Evolutionary conservation across 805 yeast species (phyloP).

Genomic region (Yarrowia hollandica): DNA sequence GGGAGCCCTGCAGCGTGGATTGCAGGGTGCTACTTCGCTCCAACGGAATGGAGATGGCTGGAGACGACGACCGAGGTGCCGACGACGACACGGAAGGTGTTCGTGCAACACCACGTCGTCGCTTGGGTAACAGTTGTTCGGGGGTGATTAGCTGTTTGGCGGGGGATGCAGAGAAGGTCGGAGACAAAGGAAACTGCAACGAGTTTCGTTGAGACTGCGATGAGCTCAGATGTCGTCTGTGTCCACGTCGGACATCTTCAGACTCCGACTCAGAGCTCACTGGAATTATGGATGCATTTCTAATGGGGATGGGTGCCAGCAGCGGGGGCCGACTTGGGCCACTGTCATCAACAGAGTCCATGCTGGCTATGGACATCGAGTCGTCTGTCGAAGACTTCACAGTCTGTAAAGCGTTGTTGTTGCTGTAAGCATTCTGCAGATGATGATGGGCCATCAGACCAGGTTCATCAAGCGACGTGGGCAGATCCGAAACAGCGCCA

Average conservation of each 20-base stretch:
- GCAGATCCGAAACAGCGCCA: background rate
- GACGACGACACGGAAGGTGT: conserved; percentile 4
- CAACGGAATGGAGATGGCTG: conserved; percentile 1
- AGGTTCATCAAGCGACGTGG: conserved; percentile 6
- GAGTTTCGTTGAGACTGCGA: conserved; percentile 22
- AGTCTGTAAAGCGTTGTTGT: background rate
- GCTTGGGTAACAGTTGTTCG: conserved; percentile 15
- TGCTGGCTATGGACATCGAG: conserved; percentile 2
- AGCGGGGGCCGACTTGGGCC: conserved; percentile 6
- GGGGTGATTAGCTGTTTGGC: conserved; percentile 25
- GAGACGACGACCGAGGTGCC: conserved; percentile 8
- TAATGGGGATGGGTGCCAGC: conserved; percentile 20
- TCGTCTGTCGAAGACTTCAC: conserved; percentile 21
- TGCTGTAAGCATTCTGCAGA: background rate
- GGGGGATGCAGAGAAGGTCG: conserved; percentile 21
- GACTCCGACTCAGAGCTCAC: conserved; percentile 26
- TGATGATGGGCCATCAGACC: background rate
- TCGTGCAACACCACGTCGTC: conserved; percentile 7
- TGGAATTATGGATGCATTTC: conserved; percentile 17
- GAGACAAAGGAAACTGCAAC: conserved; percentile 10
- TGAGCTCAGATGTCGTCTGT: conserved; percentile 20
- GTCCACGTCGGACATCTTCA: conserved; percentile 9
- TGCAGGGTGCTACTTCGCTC: conserved; percentile 9
- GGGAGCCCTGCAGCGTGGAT: conserved; percentile 4
- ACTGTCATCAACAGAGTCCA: background rate